These are phyloP conservation scores for Fusarium sp. DNA, from an alignment of 2,329 filamentous ascomycete species.

Conservation along the genomic window DNA sequence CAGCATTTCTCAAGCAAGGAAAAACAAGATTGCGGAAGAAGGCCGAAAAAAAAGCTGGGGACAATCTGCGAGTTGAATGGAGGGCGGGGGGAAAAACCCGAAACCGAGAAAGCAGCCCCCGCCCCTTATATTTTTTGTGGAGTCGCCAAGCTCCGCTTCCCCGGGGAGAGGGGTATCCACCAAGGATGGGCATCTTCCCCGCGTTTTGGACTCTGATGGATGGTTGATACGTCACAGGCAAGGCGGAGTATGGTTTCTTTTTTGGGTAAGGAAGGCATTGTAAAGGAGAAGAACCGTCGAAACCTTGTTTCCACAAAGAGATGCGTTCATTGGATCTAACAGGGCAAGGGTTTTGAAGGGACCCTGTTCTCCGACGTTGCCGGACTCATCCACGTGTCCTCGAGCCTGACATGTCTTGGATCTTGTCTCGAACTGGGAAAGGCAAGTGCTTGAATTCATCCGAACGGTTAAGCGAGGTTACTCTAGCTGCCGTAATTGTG, in stretches of 20 bases:
- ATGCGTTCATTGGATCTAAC: background rate
- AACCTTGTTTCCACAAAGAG: background rate
- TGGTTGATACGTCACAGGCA: background rate
- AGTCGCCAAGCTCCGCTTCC: background rate
- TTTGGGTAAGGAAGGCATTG: background rate
- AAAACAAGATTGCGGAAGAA: background rate
- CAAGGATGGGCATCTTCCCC: background rate
- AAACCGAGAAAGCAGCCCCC: background rate
- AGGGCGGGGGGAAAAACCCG: background rate
- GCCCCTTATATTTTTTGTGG: background rate
- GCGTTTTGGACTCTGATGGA: background rate
- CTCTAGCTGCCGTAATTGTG: background rate
- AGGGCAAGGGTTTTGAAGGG: background rate
- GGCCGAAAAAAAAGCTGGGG: slow-evolving; percentile 1
- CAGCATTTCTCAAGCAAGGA: background rate
- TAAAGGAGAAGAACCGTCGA: background rate
- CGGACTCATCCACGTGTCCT: background rate
- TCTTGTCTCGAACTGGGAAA: background rate
- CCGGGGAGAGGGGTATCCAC: background rate
- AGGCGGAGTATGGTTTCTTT: background rate
- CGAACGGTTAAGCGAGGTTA: background rate
- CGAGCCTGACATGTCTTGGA: background rate
- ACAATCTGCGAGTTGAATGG: background rate
- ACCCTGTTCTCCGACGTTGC: background rate
- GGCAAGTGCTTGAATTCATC: background rate